Percentiles rank a stretch among this genome's conserved stretches.
These are phyloP conservation scores for Fusarium pininemorale DNA, from an alignment of 2,329 filamentous ascomycete species.

Conservation along the genomic window DNA sequence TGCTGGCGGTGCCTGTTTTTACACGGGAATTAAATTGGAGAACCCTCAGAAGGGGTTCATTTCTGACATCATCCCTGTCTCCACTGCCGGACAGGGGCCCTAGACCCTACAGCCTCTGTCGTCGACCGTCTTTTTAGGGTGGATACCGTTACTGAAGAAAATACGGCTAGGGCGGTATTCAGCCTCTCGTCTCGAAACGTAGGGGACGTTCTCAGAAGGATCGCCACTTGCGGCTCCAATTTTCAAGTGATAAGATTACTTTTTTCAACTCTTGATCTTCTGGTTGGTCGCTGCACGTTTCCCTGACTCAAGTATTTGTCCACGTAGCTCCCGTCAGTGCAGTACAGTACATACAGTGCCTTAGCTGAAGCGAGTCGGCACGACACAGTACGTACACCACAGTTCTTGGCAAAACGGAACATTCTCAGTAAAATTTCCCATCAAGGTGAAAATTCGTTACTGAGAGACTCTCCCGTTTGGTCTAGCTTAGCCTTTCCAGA, in stretches of 20 bases:
- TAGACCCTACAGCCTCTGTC: slow-evolving; percentile 6
- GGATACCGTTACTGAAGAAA: slow-evolving; percentile 27
- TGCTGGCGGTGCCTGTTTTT: slow-evolving; percentile 20
- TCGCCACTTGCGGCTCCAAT: slow-evolving; percentile 33
- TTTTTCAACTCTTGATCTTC: background rate
- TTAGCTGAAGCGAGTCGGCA: background rate
- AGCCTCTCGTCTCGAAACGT: background rate
- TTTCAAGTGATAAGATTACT: slow-evolving; percentile 28
- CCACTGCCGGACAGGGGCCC: slow-evolving; percentile 20
- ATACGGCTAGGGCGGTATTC: slow-evolving; percentile 30
- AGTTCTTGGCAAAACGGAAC: slow-evolving; percentile 1
- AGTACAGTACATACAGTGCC: background rate
- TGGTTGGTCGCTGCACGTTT: slow-evolving; percentile 22
- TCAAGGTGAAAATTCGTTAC: slow-evolving; percentile 23
- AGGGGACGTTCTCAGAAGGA: background rate
- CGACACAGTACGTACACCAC: background rate
- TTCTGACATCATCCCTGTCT: slow-evolving; percentile 36
- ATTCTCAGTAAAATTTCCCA: background rate
- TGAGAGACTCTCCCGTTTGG: background rate
- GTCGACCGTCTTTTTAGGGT: slow-evolving; percentile 25
- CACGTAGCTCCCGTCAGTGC: slow-evolving; percentile 18
- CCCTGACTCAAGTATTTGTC: slow-evolving; percentile 32
- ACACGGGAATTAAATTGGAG: slow-evolving; percentile 26
- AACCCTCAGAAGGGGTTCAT: slow-evolving; percentile 1
- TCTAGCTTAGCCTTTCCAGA: slow-evolving; percentile 15